These are phyloP conservation scores for Corinectria fuckeliana DNA, from an alignment of 2,329 filamentous ascomycete species.

Conservation along the genomic window DNA sequence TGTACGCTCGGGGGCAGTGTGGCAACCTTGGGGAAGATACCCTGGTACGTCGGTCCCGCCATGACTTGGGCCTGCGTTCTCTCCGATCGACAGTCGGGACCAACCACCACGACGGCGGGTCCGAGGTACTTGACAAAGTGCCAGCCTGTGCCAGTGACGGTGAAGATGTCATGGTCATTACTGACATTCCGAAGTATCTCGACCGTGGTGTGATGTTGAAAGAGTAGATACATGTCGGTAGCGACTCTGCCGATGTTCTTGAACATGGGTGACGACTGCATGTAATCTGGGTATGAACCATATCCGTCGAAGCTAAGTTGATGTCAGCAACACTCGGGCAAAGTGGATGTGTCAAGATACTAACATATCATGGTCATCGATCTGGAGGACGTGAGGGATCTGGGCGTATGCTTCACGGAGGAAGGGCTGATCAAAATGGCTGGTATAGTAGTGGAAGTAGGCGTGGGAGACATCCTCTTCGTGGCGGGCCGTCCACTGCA, in stretches of 20 bases:
- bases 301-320: conserved; percentile 86
- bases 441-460: conserved; percentile 99
- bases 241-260: conserved; percentile 97
- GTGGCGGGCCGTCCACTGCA: conserved; percentile 90
- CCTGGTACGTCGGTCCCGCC: conserved; percentile 96
- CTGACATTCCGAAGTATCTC: conserved; percentile 90
- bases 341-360: conserved; percentile 45
- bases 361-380: conserved; percentile 98
- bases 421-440: conserved; percentile 96
- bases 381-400: conserved; percentile 90
- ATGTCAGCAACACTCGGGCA: conserved; percentile 21
- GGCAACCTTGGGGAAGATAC: conserved; percentile 93
- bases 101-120: conserved; percentile 87
- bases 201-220: conserved; percentile 96
- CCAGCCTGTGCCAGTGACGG: conserved; percentile 96
- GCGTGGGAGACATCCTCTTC: conserved; percentile 96
- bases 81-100: conserved; percentile 91
- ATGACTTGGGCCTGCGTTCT: conserved; percentile 89
- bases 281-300: conserved; percentile 95
- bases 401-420: conserved; percentile 95
- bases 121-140: conserved; percentile 98
- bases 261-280: conserved; percentile 97
- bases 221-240: conserved; percentile 96
- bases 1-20: conserved; percentile 90
- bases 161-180: conserved; percentile 91